Conservation (phyloP, 108 stramenopile species). For the Cyclotella atomus region DNA sequence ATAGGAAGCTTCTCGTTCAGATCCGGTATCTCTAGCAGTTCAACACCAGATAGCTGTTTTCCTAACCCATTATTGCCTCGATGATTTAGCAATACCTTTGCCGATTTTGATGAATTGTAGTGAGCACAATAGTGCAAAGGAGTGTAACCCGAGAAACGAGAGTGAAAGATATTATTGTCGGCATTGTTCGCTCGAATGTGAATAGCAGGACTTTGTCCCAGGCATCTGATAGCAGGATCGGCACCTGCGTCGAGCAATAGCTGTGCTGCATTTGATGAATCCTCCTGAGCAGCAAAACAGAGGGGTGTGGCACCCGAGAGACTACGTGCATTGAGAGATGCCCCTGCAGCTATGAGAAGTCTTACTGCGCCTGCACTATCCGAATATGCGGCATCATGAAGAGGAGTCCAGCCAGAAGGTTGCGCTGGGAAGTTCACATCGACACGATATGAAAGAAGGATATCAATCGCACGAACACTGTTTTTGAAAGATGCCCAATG, state of each 20-base stretch:
- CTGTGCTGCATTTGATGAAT: conserved; percentile 60
- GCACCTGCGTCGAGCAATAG: conserved; percentile 75
- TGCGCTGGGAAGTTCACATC: conserved; percentile 82
- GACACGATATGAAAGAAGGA: conserved; percentile 67
- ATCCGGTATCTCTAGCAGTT: conserved; percentile 78
- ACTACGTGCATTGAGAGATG: conserved; percentile 75
- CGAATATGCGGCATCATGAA: conserved; percentile 88
- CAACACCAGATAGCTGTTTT: conserved; percentile 40
- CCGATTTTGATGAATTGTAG: conserved; percentile 81
- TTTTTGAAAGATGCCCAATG: conserved; percentile 93
- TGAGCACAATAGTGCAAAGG: conserved; percentile 90
- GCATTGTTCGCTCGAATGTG: conserved; percentile 43
- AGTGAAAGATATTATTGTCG: conserved; percentile 53
- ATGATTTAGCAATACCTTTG: conserved; percentile 58
- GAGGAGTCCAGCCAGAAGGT: conserved; percentile 89
- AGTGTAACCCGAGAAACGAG: conserved; percentile 85
- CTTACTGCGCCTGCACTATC: conserved; percentile 73
- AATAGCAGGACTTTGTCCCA: conserved; percentile 57
- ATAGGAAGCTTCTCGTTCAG: conserved; percentile 85
- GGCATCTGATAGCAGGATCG: conserved; percentile 74
- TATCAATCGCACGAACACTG: conserved; percentile 63
- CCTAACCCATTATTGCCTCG: neutral
- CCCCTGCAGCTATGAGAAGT: conserved; percentile 73
- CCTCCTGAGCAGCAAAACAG: conserved; percentile 89
- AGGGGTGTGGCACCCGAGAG: conserved; percentile 88